These are phyloP conservation scores for Colletotrichum sp. DNA, from an alignment of 2,329 filamentous ascomycete genomes.

Conservation along the genomic window DNA sequence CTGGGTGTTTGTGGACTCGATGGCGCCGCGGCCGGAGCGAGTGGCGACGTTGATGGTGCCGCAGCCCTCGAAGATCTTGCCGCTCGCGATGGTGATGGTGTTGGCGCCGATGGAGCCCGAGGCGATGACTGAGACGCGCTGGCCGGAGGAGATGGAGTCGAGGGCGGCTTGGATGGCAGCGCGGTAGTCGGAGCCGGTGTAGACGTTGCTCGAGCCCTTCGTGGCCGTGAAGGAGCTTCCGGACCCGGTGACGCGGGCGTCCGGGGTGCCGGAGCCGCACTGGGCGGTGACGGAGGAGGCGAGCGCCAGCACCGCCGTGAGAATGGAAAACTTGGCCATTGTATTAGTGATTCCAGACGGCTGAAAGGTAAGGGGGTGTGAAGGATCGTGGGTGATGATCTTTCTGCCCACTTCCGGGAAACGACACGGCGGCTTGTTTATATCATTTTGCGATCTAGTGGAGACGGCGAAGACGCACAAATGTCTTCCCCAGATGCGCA, in stretches of 20 bases:
- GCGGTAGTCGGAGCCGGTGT: constrained; percentile 58
- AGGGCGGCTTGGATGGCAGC: constrained; percentile 60
- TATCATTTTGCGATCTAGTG: neutral
- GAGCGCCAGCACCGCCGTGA: constrained; percentile 45
- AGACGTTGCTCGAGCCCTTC: constrained; percentile 49
- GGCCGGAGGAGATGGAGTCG: constrained; percentile 54
- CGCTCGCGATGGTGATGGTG: constrained; percentile 55
- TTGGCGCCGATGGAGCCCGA: constrained; percentile 60
- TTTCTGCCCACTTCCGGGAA: neutral
- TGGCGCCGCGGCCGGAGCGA: constrained; percentile 53
- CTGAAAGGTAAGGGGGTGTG: neutral
- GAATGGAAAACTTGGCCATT: constrained; percentile 25
- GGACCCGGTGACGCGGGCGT: constrained; percentile 53
- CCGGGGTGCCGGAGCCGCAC: constrained; percentile 52
- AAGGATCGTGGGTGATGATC: neutral
- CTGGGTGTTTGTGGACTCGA: constrained; percentile 53
- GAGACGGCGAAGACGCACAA: neutral
- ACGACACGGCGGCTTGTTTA: neutral
- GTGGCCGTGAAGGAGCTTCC: constrained; percentile 48
- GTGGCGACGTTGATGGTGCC: constrained; percentile 56
- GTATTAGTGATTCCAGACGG: neutral
- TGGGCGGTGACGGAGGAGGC: constrained; percentile 43
- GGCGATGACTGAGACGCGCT: constrained; percentile 59
- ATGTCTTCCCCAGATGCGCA: neutral
- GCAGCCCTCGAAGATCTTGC: constrained; percentile 64